Base-by-base conservation (phyloP, 2,329 filamentous ascomycete genomes). In the Triangularia setosa region DNA sequence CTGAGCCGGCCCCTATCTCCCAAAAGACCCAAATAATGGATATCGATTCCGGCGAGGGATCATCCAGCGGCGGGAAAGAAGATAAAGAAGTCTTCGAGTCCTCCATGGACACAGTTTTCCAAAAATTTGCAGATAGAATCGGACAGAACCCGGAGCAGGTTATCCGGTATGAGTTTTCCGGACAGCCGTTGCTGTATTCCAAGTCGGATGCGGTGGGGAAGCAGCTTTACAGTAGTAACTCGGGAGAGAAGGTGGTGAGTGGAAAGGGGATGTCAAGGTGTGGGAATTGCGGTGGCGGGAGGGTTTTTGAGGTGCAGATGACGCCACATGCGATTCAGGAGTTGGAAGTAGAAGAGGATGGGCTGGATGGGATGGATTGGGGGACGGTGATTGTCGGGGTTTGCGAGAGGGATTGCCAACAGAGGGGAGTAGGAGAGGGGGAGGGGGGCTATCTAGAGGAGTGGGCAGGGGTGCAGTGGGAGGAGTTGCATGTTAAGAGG, bases 391-490 rank as follows among this genome's bases (percentile, higher is more conserved):
- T 99, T 64, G 81, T 98, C 40, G 93, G 87, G 0, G 92, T 96
- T 7, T 99, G 95, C 75, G 86, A 84, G 69, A 85, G 79, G 73
- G 92, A 98, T 75, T 98, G 95, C 74, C 81, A 84, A 71, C 85
- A 87, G 16, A 76, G 76, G 5, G 84, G 84, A 0, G 82, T 87
- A 6, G 76, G 77, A 12, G 80, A 83, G 35, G 90, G 87, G 0
- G 83, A 87, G 72, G 85, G 88, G 0, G 91, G 89, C 1, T 98
- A 96, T 77, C 73, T 93, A 18, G 95, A 98, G 80, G 95, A 99
- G 78, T 99, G 95, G 94, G 88, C 86, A n/a, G 95, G 94, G 6
- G 95, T 98, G 68, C 95, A 99, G 77, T 99, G 94, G 95, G 95
- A 99, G 78, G 93, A 97, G 77, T 72, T 87, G 67, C 75, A 74